These are phyloP conservation scores for Mediolabrus comicus DNA, from an alignment of 108 stramenopile genomes.

Conservation along the genomic window DNA sequence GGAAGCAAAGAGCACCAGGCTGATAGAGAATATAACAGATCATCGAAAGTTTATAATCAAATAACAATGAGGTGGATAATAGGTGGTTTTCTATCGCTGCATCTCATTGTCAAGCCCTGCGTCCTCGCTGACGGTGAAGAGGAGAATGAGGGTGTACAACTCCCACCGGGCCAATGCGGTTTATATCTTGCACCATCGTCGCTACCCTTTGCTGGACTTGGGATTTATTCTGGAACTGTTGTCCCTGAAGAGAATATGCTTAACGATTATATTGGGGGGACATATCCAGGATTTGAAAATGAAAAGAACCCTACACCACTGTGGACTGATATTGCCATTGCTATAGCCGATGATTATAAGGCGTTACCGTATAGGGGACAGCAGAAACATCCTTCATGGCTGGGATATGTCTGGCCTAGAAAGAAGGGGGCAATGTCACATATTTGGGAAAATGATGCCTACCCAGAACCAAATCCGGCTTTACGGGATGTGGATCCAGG, in stretches of 20 bases:
- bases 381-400: constrained; percentile 45
- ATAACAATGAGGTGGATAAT: no score
- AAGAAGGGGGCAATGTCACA: constrained; percentile 3
- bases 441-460: constrained; percentile 3
- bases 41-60: no score
- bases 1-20: no score
- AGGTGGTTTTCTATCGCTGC: no score
- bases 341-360: constrained; percentile 53
- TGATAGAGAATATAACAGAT: no score
- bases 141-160: neutral
- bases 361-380: constrained; percentile 52
- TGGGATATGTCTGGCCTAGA: constrained; percentile 49
- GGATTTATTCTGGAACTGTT: constrained; percentile 26
- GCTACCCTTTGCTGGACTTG: constrained; percentile 34
- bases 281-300: constrained; percentile 13
- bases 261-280: constrained; percentile 24
- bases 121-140: neutral
- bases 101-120: no score
- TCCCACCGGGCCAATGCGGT: constrained; percentile 23
- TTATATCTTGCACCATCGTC: constrained; percentile 49
- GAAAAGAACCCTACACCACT: constrained; percentile 18
- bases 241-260: constrained; percentile 12
- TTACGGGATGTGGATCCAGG: constrained; percentile 25
- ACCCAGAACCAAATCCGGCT: constrained; percentile 7
- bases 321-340: constrained; percentile 48